Base-by-base conservation (phyloP, 768 basidiomycete species). In the Mycena amicta region DNA sequence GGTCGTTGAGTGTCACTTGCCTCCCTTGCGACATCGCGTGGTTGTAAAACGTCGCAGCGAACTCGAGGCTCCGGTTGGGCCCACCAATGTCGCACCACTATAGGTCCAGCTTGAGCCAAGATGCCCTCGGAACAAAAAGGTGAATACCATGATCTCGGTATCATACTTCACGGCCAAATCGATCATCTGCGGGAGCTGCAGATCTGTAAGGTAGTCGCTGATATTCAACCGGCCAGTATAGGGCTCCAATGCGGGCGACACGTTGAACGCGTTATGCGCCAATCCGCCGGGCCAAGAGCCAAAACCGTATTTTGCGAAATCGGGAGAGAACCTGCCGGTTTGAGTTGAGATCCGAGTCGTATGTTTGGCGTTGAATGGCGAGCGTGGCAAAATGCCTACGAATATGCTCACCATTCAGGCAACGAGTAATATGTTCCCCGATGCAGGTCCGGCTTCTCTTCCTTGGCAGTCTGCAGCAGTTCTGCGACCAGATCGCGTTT, bases 1-100 rank as follows among this genome's bases (percentile, higher is more conserved):
- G 66, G 52, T 74, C 68, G 57, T 76, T 76, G 39, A 76, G 75
- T 0, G 78, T 78, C 5, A 84, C 82, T 58, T 83, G 79, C 29
- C 77, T 70, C 2, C 80, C 79, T 57, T 75, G 39, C 3, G 53
- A 56, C 52, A 65, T 57, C 1, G 80, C 77, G 27, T 77, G 57
- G 43, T 80, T 80, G 57, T 81, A 83, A 59, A 71, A 83, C 20
- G 75, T 66, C 2, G 79, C 74, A 0, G 80, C 77, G 41, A 83
- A 77, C 11, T 78, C 75, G 0, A 74, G 65, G 3, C 77, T 80
- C 39, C 70, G 78, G 61, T 82, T 80, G 0, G 79, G 75, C 11
- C 80, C 80, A 13, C 79, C 84, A 8, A 84, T 84, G 60, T 85
- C 83, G 54, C 84, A 84, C 83, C 83, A 83, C 78, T 81, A 59